Conservation (phyloP, 768 basidiomycete species). For the Lyophyllum decastes region DNA sequence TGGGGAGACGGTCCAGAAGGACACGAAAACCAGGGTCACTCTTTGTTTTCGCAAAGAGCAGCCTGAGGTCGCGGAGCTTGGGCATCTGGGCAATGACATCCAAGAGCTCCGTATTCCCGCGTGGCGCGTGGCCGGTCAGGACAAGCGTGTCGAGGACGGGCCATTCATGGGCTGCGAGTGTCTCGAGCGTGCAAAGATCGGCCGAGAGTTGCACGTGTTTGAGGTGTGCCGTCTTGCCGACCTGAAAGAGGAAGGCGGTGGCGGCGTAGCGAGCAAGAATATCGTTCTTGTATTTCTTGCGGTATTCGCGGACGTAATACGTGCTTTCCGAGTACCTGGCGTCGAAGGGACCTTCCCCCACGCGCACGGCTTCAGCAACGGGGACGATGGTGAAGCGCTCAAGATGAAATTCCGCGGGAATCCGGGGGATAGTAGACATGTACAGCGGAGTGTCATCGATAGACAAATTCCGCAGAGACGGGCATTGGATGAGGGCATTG, state of each 20-base stretch:
- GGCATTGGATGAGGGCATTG: conserved; percentile 34
- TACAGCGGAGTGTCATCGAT: conserved; percentile 42
- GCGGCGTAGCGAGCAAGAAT: conserved; percentile 31
- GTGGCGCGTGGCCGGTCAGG: conserved; percentile 39
- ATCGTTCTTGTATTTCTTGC: conserved; percentile 37
- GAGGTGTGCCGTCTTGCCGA: conserved; percentile 30
- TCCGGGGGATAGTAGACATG: conserved; percentile 30
- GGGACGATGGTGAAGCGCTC: conserved; percentile 36
- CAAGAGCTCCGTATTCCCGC: conserved; percentile 28
- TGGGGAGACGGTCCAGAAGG: conserved; percentile 20
- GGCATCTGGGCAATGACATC: conserved; percentile 38
- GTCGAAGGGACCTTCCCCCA: conserved; percentile 43
- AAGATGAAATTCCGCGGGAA: conserved; percentile 32
- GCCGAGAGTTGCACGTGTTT: conserved; percentile 39
- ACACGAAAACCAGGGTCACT: conserved; percentile 28
- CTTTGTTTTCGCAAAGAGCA: conserved; percentile 33
- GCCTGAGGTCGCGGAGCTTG: conserved; percentile 29
- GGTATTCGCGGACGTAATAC: conserved; percentile 40
- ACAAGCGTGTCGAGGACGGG: conserved; percentile 37
- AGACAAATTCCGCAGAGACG: conserved; percentile 34
- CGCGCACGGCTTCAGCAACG: conserved; percentile 40
- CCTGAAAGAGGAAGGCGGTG: conserved; percentile 29
- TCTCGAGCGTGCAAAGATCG: conserved; percentile 32
- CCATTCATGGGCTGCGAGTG: conserved; percentile 33
- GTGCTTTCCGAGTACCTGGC: conserved; percentile 32